phyloP scores from a whole-genome alignment of 495 filamentous ascomycete species.

The Penicillium longicatenatum region DNA sequence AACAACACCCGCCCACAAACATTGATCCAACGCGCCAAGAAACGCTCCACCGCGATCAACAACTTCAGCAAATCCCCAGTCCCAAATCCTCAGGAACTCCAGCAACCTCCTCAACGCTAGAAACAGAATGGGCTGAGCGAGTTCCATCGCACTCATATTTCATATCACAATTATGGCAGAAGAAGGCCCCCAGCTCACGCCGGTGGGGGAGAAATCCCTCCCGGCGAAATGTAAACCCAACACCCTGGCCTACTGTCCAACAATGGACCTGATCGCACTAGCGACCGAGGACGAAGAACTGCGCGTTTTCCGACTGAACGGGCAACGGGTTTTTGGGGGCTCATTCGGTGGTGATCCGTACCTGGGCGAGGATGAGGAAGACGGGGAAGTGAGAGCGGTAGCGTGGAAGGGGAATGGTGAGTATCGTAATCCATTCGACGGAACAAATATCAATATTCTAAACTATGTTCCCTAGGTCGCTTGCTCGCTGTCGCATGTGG shows the following conservation, averaged over 20 bases:
- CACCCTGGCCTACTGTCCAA: conserved; percentile 73
- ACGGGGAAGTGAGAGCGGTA: conserved; percentile 56
- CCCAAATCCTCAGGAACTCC: conserved; percentile 1
- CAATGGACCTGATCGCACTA: conserved; percentile 76
- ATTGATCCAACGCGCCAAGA: conserved; percentile 34
- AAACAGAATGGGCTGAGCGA: conserved; percentile 27
- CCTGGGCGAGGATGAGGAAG: conserved; percentile 50
- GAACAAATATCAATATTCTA: neutral
- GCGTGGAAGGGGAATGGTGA: conserved; percentile 82
- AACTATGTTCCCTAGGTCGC: conserved; percentile 50
- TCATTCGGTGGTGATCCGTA: conserved; percentile 50
- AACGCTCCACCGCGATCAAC: conserved; percentile 30
- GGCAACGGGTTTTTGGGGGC: conserved; percentile 66
- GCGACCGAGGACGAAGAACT: conserved; percentile 66
- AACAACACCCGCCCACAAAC: conserved; percentile 13
- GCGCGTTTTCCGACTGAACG: conserved; percentile 67
- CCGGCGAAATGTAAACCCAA: conserved; percentile 55
- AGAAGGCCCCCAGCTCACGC: conserved; percentile 38
- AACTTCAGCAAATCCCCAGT: conserved; percentile 16
- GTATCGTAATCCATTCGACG: conserved; percentile 12
- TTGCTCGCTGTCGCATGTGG: conserved; percentile 78
- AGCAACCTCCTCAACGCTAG: conserved; percentile 7
- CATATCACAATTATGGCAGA: conserved; percentile 28
- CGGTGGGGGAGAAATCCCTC: conserved; percentile 59
- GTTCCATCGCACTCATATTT: neutral